Evolutionary conservation across 2,329 filamentous ascomycete species (phyloP), one percentile per base, ranked within the genome.

Genomic region (Claviceps cyperi): DNA sequence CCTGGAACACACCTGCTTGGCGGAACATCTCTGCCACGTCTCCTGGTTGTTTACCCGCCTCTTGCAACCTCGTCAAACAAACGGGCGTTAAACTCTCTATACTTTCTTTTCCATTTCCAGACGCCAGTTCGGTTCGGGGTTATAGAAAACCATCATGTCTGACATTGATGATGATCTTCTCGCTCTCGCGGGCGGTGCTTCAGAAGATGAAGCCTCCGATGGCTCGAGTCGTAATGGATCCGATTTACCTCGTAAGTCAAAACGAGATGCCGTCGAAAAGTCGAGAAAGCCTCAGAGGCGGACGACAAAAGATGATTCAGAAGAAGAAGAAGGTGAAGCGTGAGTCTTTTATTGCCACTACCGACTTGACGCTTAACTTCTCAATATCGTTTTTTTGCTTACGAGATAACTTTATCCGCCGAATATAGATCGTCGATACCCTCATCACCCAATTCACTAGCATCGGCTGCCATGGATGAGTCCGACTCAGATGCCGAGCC

Each of bases 121-220:
- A 28, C n/a, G n/a, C 32, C 47, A 11, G 40, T n/a, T 43, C 5
- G 13, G 15, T 24, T 43, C 44, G 22, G 24, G n/a, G 2, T 19
- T 3, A 19, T 1, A 19, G 14, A 32, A n/a, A 28, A 11, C 51
- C 53, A 75, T 56, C 60, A 94, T 95, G 89, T 84, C 86, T 51
- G 86, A 91, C 63, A 78, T 96, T 57, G 91, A 97, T 64, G 89
- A 91, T 60, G 91, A 96, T 71, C 82, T 97, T 57, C 83, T 97
- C 56, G 90, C 87, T 62, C 81, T 97, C 56, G 92, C 90, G 50
- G 92, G 88, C 60, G 88, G 86, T 58, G 84, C 79, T 49, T 78
- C 79, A 52, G 78, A 75, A 60, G 78, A 78, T 58, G 78, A 79
- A 66, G 76, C 63, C 47, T 66, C 71, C 61, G 70, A 72, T 66